Evolutionary conservation across 176 grass and related monocot genomes (phyloP).

Genomic region (Avena atlantica): DNA sequence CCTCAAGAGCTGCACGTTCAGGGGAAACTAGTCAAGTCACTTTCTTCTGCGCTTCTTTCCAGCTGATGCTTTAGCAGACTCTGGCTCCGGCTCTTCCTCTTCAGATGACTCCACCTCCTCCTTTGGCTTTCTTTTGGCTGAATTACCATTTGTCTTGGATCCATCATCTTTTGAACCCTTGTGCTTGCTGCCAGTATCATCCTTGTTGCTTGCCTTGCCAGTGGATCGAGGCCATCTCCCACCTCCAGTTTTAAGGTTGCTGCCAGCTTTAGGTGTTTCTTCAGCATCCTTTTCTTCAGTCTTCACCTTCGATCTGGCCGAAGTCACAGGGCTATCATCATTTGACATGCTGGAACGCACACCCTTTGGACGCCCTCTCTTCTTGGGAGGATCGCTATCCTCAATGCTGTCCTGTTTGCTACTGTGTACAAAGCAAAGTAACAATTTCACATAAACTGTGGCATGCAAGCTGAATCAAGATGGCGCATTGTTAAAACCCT

Average conservation of each 20-base stretch:
- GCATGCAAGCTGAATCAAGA: neutral
- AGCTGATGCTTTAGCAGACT: constrained; percentile 34
- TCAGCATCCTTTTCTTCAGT: constrained; percentile 31
- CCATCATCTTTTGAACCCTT: constrained; percentile 36
- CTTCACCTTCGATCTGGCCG: constrained; percentile 44
- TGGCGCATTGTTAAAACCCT: neutral
- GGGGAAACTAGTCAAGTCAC: constrained; percentile 28
- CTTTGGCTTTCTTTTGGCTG: constrained; percentile 49
- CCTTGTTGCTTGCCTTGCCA: constrained; percentile 34
- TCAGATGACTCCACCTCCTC: constrained; percentile 41
- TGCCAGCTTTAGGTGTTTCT: constrained; percentile 36
- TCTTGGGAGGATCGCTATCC: constrained; percentile 41
- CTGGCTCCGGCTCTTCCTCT: constrained; percentile 43
- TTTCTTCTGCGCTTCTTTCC: constrained; percentile 55
- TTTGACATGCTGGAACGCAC: constrained; percentile 20
- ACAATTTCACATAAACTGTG: constrained; percentile 24
- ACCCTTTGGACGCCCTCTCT: constrained; percentile 60
- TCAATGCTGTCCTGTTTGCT: constrained; percentile 30
- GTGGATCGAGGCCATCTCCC: constrained; percentile 25
- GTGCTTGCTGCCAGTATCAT: constrained; percentile 34
- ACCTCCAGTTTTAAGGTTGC: neutral
- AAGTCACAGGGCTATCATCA: constrained; percentile 37
- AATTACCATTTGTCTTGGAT: constrained; percentile 50
- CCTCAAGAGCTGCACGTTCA: constrained; percentile 24
- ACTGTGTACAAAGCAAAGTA: constrained; percentile 6